Evolutionary conservation across 2,329 filamentous ascomycete species (phyloP).

Genomic region (Pestalotiopsis sp.): DNA sequence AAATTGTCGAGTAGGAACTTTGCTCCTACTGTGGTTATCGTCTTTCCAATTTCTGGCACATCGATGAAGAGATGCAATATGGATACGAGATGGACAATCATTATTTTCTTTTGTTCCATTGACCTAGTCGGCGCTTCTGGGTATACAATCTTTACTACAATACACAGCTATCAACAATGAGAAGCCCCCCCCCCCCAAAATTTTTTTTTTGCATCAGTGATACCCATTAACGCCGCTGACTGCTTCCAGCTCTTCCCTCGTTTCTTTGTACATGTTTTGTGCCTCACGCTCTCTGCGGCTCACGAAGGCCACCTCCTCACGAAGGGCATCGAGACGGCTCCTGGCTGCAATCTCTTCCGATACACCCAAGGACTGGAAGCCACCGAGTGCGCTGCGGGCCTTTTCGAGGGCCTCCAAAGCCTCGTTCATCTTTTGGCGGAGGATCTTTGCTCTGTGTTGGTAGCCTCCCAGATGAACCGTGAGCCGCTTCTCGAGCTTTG

Average conservation of each 20-base stretch:
- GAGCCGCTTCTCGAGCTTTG: conserved; percentile 94
- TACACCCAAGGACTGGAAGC: conserved; percentile 73
- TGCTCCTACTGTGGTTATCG: too few relatives aligned
- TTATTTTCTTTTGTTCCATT: not conserved
- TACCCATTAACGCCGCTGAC: conserved; percentile 29
- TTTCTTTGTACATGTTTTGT: conserved; percentile 78
- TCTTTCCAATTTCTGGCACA: too few relatives aligned
- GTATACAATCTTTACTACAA: conserved; percentile 6
- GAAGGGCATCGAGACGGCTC: conserved; percentile 69
- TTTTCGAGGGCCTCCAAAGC: conserved; percentile 74
- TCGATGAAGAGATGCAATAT: too few relatives aligned
- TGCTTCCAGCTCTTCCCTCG: conserved; percentile 74
- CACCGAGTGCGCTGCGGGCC: conserved; percentile 69
- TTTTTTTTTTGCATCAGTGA: conserved; percentile 7
- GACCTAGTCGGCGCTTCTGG: not conserved
- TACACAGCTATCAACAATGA: not conserved
- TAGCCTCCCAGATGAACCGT: conserved; percentile 85
- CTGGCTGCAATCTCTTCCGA: conserved; percentile 77
- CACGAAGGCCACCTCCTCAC: conserved; percentile 82
- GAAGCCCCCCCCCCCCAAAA: not conserved
- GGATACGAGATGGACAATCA: not conserved
- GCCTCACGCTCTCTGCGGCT: conserved; percentile 83
- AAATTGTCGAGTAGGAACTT: too few relatives aligned
- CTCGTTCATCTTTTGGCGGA: conserved; percentile 77
- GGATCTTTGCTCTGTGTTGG: conserved; percentile 77